Base-by-base conservation (phyloP, 495 filamentous ascomycete genomes). In the Acidomyces sp. region DNA sequence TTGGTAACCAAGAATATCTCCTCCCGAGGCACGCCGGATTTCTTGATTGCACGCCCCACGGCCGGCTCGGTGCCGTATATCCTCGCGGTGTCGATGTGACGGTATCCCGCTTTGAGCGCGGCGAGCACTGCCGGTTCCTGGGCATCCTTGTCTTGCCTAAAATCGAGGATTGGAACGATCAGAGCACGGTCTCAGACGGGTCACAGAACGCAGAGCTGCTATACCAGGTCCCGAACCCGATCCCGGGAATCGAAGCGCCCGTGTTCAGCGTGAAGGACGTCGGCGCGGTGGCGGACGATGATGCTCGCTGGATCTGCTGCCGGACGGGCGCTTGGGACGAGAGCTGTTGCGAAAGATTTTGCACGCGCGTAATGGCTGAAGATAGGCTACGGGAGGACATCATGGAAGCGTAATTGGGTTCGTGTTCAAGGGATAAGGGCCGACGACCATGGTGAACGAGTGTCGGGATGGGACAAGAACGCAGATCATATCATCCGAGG, bases 191-290 rank as follows among this genome's bases (percentile, higher is more conserved):
- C n/a, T n/a, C n/a, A n/a, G n/a, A n/a, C n/a, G n/a, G n/a, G n/a
- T n/a, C n/a, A n/a, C n/a, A n/a, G n/a, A n/a, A n/a, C n/a, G n/a
- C n/a, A n/a, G n/a, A n/a, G n/a, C n/a, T n/a, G n/a, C n/a, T n/a
- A n/a, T n/a, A n/a, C n/a, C 69, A 73, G 17, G 69, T 72, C n/a
- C 70, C 69, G 19, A 71, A 62, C 19, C 69, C 69, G 11, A 72
- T 30, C 1, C 54, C 46, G 7, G 69, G 69, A 41, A 73, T 68
- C 37, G 42, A 19, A 5, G 55, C 54, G 10, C 60, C 59, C 10
- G 55, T 61, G 35, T 61, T 61, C 31, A 59, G 59, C 23, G 41
- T 50, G 37, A 33, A 32, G 18, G 37, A 31, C 10, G 46, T 48
- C 27, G 32, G 37, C 16, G 45, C 20, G 20, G 49, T 49, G 9